These are phyloP conservation scores for Acmispon strigosus DNA, from an alignment of 306 rosid genomes.

Conservation along the genomic window DNA sequence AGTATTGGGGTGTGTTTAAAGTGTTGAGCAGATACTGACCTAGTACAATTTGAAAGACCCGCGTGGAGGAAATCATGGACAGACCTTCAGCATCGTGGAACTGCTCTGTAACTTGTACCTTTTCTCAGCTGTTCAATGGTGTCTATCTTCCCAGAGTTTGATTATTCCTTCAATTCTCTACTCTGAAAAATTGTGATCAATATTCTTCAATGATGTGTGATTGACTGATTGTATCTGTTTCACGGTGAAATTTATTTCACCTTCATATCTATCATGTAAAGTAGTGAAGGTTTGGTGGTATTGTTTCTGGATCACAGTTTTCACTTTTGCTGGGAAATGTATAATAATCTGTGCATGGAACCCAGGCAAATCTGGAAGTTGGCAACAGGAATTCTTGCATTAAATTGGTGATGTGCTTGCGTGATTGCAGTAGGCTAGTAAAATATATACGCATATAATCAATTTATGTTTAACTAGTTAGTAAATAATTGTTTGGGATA, in stretches of 20 bases:
- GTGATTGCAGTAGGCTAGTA: background rate
- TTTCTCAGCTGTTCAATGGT: conserved; percentile 28
- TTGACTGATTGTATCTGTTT: conserved; percentile 28
- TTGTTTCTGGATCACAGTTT: conserved; percentile 14
- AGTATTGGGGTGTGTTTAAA: conserved; percentile 3
- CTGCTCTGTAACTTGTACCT: conserved; percentile 7
- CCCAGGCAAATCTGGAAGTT: background rate
- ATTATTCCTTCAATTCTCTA: conserved; percentile 19
- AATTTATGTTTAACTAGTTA: too few species aligned
- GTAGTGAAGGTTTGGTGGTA: conserved; percentile 13
- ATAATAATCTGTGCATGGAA: background rate
- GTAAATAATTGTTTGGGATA: background rate
- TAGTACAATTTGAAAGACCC: conserved; percentile 5
- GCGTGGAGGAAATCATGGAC: background rate
- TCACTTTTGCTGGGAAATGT: background rate
- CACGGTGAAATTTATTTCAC: conserved; percentile 31
- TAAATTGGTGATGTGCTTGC: background rate
- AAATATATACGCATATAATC: background rate
- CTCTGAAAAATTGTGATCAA: conserved; percentile 29
- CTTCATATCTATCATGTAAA: conserved; percentile 11
- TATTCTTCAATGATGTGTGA: conserved; percentile 30
- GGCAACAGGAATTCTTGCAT: background rate
- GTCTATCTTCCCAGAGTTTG: conserved; percentile 26
- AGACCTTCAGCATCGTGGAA: background rate
- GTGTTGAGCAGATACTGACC: conserved; percentile 3